Evolutionary conservation across 805 yeast genomes (phyloP).

Genomic region (Pichia cabralensis): DNA sequence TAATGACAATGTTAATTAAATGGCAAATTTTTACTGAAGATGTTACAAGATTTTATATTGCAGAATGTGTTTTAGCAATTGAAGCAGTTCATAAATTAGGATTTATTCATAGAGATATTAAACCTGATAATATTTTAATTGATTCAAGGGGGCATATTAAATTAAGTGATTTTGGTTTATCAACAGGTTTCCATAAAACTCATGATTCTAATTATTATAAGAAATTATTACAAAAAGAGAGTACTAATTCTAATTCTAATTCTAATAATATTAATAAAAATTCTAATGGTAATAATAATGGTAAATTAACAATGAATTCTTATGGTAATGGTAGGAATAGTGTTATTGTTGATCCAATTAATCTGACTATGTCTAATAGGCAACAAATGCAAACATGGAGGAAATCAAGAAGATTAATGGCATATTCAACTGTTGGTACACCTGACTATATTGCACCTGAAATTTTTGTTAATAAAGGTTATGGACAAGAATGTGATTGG

Average conservation of each 20-base stretch:
- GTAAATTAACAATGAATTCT: conserved; percentile 1
- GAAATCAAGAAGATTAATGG: conserved; percentile 84
- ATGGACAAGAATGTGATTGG: conserved; percentile 97
- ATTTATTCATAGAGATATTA: conserved; percentile 93
- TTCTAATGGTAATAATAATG: conserved; percentile 10
- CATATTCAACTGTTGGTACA: conserved; percentile 92
- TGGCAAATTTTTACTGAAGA: conserved; percentile 93
- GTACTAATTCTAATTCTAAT: neutral
- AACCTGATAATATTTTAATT: conserved; percentile 83
- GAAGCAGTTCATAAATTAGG: conserved; percentile 91
- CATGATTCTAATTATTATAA: conserved; percentile 84
- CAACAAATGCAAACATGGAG: conserved; percentile 97
- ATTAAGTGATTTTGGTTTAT: conserved; percentile 65
- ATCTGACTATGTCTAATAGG: conserved; percentile 87
- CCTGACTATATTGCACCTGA: conserved; percentile 97
- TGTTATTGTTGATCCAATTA: conserved; percentile 88
- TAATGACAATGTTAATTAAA: conserved; percentile 92
- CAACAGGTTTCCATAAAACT: conserved; percentile 89
- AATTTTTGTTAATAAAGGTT: conserved; percentile 85
- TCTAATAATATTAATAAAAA: neutral
- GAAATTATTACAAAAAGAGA: conserved; percentile 64
- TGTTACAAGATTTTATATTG: conserved; percentile 87
- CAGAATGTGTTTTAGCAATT: conserved; percentile 90
- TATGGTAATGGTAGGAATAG: conserved; percentile 48
- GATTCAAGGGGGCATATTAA: conserved; percentile 59